Percentiles rank a stretch among this genome's conserved stretches.
These are phyloP conservation scores for Monilinia polystroma DNA, from an alignment of 2,329 filamentous ascomycete species.

Conservation along the genomic window DNA sequence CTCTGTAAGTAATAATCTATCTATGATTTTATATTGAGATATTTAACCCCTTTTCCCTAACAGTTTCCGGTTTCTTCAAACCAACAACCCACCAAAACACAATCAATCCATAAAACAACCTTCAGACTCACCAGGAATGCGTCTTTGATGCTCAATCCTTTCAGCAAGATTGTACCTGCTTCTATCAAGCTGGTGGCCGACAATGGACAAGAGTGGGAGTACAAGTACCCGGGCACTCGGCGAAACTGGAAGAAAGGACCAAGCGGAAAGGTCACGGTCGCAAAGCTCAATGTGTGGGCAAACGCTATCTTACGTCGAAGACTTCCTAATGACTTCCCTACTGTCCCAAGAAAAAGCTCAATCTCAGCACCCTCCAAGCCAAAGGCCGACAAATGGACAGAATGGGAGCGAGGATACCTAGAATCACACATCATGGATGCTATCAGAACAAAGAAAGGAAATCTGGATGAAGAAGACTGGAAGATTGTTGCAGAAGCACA, in stretches of 20 bases:
- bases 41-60: background rate
- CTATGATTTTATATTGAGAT: background rate
- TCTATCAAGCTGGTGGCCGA: background rate
- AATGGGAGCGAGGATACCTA: background rate
- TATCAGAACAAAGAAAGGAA: background rate
- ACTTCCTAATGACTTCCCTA: constrained; percentile 7
- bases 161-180: constrained; percentile 5
- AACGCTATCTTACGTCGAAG: constrained; percentile 15
- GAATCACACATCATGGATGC: background rate
- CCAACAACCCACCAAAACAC: background rate
- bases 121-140: constrained; percentile 10
- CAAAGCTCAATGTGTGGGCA: constrained; percentile 12
- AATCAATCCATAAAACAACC: background rate
- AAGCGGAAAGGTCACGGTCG: background rate
- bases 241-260: background rate
- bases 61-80: background rate
- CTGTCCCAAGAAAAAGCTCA: background rate
- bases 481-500: background rate
- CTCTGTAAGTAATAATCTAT: background rate
- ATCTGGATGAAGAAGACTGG: background rate
- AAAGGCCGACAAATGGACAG: constrained; percentile 15
- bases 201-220: constrained; percentile 3
- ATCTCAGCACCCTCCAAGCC: background rate
- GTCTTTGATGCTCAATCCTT: background rate
- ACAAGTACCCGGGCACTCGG: background rate